A percentile compares a stretch with the other conserved stretches of the same genome.
These are phyloP conservation scores for Forsythia viridissima DNA, from an alignment of 257 asterid species.

Conservation along the genomic window DNA sequence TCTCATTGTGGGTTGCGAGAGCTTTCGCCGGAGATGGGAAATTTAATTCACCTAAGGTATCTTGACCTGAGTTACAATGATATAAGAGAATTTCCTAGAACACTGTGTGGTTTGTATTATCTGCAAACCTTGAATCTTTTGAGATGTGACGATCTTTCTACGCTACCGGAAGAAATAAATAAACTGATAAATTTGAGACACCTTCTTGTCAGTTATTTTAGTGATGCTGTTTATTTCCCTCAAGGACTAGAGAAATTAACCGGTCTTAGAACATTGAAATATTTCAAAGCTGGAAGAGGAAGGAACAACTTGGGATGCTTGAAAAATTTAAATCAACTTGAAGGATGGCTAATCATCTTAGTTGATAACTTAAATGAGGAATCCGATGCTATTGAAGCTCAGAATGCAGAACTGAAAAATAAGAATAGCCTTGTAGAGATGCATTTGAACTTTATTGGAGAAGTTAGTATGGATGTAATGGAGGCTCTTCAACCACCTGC, in stretches of 20 bases:
- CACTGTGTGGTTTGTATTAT: too few relatives aligned
- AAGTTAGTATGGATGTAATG: background rate
- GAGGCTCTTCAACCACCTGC: too few relatives aligned
- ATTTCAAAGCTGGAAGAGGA: background rate
- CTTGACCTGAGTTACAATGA: too few relatives aligned
- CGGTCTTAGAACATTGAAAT: background rate
- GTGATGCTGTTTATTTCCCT: background rate
- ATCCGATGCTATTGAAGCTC: background rate
- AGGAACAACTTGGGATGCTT: background rate
- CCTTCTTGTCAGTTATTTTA: too few relatives aligned
- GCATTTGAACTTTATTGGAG: background rate
- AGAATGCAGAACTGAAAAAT: background rate
- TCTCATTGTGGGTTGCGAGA: too few relatives aligned
- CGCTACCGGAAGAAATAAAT: too few relatives aligned
- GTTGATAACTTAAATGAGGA: background rate
- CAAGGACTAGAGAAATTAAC: conserved; percentile 16
- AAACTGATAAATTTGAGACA: too few relatives aligned
- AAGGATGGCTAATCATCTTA: background rate
- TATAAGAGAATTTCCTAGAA: too few relatives aligned
- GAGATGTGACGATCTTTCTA: too few relatives aligned
- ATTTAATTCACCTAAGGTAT: too few relatives aligned
- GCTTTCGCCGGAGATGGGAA: too few relatives aligned
- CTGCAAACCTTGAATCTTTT: too few relatives aligned
- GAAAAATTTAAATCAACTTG: conserved; percentile 10
- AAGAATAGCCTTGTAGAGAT: background rate